Evolutionary conservation across 169 alveolate species (phyloP).

Genomic region (Babesia gibsoni): DNA sequence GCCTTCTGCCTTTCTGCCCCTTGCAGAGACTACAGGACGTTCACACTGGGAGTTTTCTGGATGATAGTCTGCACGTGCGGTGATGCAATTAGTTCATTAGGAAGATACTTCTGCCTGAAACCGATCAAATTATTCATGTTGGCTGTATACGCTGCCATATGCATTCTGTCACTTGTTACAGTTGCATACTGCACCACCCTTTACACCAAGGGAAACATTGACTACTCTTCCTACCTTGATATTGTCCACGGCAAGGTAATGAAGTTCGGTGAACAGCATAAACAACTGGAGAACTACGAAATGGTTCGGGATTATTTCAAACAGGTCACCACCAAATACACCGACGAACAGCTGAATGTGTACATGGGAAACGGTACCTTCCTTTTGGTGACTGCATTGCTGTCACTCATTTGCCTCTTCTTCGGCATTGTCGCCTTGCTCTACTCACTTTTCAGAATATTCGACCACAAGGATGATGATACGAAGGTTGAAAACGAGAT

Average conservation of each 20-base stretch:
- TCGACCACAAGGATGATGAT: conserved; percentile 35
- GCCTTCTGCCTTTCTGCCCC: conserved; percentile 55
- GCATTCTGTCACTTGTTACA: conserved; percentile 40
- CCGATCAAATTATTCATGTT: conserved; percentile 36
- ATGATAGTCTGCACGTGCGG: conserved; percentile 44
- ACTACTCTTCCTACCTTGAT: conserved; percentile 44
- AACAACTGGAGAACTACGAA: conserved; percentile 15
- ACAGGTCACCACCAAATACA: conserved; percentile 29
- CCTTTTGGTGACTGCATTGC: conserved; percentile 27
- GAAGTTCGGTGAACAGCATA: neutral
- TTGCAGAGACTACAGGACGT: conserved; percentile 61
- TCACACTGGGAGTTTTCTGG: conserved; percentile 56
- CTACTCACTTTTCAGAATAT: conserved; percentile 50
- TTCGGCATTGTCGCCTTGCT: conserved; percentile 41
- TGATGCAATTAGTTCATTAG: conserved; percentile 41
- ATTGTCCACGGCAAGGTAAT: conserved; percentile 38
- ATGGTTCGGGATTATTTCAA: conserved; percentile 18
- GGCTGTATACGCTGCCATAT: conserved; percentile 31
- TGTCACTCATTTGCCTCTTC: conserved; percentile 33
- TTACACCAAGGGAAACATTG: conserved; percentile 52
- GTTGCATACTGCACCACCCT: conserved; percentile 36
- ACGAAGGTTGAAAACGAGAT: neutral
- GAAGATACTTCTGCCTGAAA: conserved; percentile 44
- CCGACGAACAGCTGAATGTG: conserved; percentile 51
- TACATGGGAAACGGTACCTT: conserved; percentile 61